A percentile compares a stretch with the other conserved stretches of the same genome.
phyloP scores from a whole-genome alignment of 1,284 basidiomycete genomes.

The Anthracocystis panici-leucophaei region DNA sequence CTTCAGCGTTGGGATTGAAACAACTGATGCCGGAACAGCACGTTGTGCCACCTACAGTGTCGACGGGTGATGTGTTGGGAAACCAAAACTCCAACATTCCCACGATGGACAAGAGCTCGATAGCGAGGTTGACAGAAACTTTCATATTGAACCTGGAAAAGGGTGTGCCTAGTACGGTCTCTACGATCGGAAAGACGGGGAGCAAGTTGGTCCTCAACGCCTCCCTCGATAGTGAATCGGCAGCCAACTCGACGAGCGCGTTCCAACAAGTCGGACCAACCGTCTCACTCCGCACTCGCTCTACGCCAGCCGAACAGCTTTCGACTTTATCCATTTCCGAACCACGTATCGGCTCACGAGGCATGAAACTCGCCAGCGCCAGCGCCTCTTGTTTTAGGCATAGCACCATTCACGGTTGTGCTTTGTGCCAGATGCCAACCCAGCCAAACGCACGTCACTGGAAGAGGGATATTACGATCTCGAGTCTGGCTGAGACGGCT shows the following conservation, averaged over 20 bases:
- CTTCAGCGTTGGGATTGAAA: slow-evolving; percentile 22
- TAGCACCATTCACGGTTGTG: slow-evolving; percentile 41
- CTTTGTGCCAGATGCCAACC: slow-evolving; percentile 59
- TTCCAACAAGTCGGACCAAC: slow-evolving; percentile 47
- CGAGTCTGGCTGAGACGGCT: slow-evolving; percentile 26
- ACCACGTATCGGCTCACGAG: slow-evolving; percentile 55
- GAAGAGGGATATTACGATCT: slow-evolving; percentile 60
- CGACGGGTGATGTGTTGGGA: slow-evolving; percentile 9
- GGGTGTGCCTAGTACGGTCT: slow-evolving; percentile 63
- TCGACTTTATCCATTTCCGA: background rate
- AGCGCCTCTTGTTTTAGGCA: slow-evolving; percentile 40
- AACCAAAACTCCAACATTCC: slow-evolving; percentile 11
- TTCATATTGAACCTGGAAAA: slow-evolving; percentile 62
- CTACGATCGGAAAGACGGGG: slow-evolving; percentile 61
- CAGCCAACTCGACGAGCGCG: slow-evolving; percentile 8
- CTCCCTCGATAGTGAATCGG: background rate
- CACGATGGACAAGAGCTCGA: slow-evolving; percentile 57
- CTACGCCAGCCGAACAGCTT: background rate
- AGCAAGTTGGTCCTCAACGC: slow-evolving; percentile 61
- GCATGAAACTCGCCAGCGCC: slow-evolving; percentile 44
- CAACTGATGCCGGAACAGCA: slow-evolving; percentile 26
- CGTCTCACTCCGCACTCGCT: slow-evolving; percentile 17
- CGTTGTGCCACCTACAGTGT: slow-evolving; percentile 26
- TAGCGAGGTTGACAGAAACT: slow-evolving; percentile 57
- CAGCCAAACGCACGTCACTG: slow-evolving; percentile 53